Base-by-base conservation (phyloP, 1,284 basidiomycete species). In the Rhizoctonia solani region DNA sequence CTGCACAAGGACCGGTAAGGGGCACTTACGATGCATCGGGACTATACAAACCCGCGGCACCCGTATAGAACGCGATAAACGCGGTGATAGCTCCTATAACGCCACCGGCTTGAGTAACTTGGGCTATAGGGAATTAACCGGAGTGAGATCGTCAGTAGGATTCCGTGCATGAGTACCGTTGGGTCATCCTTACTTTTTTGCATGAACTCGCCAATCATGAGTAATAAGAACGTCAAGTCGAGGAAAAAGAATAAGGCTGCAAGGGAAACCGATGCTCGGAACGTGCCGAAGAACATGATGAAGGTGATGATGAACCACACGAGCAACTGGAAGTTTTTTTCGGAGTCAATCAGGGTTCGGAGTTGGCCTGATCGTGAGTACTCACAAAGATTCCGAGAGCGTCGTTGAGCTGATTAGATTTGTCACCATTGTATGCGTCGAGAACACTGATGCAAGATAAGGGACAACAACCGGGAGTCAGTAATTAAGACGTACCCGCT, bases 161-260 rank as follows among this genome's bases (percentile, higher is more conserved):
- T 30, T 53, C 30, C 5, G 27, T n/a, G n/a, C n/a, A n/a, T n/a
- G n/a, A n/a, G n/a, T n/a, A n/a, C n/a, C n/a, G n/a, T n/a, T n/a
- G n/a, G n/a, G n/a, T n/a, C n/a, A n/a, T n/a, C n/a, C 58, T n/a
- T 37, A 63, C 58, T n/a, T 23, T 65, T 50, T 46, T 65, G 50
- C 50, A 65, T 44, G 19, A 65, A 68, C 37, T 68, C 52, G 8
- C 81, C 82, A 21, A 77, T 75, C 1, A 82, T 85, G 44, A 90
- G 81, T 21, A 87, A 71, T 49, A 84, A 74, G 76, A 89, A 88
- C 0, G 88, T 87, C 37, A 85, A 30, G 30, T 85, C 81, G 4
- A 97, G 83, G 80, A 85, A 86, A 75, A 85, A 81, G 79, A 98
- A 90, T 29, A 96, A 81, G 2, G 81, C 73, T 47, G 87, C 80